Conservation (phyloP, 1,284 basidiomycete genomes). For the Pseudozyma sp. region DNA sequence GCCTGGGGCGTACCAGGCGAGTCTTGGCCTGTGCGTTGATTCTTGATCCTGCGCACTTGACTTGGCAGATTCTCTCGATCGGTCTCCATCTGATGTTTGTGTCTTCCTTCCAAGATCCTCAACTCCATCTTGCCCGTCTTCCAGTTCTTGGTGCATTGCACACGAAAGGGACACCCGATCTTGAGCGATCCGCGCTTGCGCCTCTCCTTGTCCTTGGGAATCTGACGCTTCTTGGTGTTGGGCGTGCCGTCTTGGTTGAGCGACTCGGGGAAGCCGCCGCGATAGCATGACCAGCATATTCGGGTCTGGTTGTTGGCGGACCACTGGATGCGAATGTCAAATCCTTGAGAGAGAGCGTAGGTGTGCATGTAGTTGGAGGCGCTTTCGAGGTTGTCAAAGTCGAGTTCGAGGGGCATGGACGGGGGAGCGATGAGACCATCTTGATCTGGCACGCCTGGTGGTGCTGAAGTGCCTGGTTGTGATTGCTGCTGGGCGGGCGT, state of each 20-base stretch:
- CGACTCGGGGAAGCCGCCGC: slow-evolving; percentile 45
- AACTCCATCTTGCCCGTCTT: slow-evolving; percentile 53
- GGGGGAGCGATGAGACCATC: slow-evolving; percentile 45
- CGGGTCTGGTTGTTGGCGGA: slow-evolving; percentile 55
- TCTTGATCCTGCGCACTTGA: slow-evolving; percentile 43
- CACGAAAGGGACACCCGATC: slow-evolving; percentile 51
- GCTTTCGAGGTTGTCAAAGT: slow-evolving; percentile 51
- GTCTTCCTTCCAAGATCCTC: slow-evolving; percentile 42
- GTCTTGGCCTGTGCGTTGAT: slow-evolving; percentile 28
- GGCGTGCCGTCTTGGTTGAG: slow-evolving; percentile 48
- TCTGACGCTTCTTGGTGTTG: slow-evolving; percentile 45
- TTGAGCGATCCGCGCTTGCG: slow-evolving; percentile 48
- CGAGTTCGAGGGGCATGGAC: slow-evolving; percentile 51
- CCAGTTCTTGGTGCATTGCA: slow-evolving; percentile 54
- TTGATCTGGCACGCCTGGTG: slow-evolving; percentile 36
- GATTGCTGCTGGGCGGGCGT: slow-evolving; percentile 16
- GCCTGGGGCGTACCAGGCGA: slow-evolving; percentile 16
- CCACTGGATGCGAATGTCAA: slow-evolving; percentile 54
- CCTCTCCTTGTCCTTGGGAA: slow-evolving; percentile 51
- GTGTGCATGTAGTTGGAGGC: slow-evolving; percentile 56
- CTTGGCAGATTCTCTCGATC: slow-evolving; percentile 44
- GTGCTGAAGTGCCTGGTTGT: slow-evolving; percentile 17
- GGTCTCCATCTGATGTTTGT: slow-evolving; percentile 51
- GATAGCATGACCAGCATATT: slow-evolving; percentile 53
- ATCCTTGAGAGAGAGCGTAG: slow-evolving; percentile 51